phyloP scores from a whole-genome alignment of 495 filamentous ascomycete genomes.

The Aspergillus cavernicola region DNA sequence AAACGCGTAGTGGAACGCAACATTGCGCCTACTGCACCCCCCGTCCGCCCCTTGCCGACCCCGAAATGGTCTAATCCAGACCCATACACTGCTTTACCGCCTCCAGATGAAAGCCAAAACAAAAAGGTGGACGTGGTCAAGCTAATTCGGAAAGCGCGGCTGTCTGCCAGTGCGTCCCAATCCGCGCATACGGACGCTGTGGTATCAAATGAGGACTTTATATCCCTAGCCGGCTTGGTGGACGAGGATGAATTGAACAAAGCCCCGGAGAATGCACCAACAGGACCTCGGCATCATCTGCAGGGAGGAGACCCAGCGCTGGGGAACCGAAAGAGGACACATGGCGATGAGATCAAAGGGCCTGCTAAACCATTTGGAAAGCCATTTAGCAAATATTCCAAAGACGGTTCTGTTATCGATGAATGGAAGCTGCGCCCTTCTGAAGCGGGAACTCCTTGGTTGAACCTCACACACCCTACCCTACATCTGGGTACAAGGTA shows the following conservation, averaged over 20 bases:
- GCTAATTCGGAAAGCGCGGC: constrained; percentile 78
- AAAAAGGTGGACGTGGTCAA: constrained; percentile 83
- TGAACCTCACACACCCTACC: constrained; percentile 25
- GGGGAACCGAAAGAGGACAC: constrained; percentile 64
- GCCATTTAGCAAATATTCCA: constrained; percentile 36
- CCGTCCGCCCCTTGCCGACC: constrained; percentile 22
- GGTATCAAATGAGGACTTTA: constrained; percentile 71
- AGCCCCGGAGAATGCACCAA: constrained; percentile 37
- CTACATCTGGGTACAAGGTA: constrained; percentile 34
- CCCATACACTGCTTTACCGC: constrained; percentile 80
- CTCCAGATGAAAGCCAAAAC: constrained; percentile 56
- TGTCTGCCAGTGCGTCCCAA: constrained; percentile 39
- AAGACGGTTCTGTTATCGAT: constrained; percentile 46
- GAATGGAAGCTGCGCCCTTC: constrained; percentile 52
- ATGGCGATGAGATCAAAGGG: constrained; percentile 62
- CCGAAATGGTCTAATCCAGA: constrained; percentile 95
- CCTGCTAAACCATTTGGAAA: constrained; percentile 41
- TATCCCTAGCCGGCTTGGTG: constrained; percentile 64
- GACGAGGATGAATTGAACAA: constrained; percentile 39
- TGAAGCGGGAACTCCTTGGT: constrained; percentile 60
- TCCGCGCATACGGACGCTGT: constrained; percentile 48
- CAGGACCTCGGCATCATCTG: constrained; percentile 25
- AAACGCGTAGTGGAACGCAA: constrained; percentile 50
- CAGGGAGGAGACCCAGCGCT: constrained; percentile 32
- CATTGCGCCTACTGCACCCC: constrained; percentile 28